phyloP scores from a whole-genome alignment of 352 stramenopile species.

The Aphanomyces cochlioides region DNA sequence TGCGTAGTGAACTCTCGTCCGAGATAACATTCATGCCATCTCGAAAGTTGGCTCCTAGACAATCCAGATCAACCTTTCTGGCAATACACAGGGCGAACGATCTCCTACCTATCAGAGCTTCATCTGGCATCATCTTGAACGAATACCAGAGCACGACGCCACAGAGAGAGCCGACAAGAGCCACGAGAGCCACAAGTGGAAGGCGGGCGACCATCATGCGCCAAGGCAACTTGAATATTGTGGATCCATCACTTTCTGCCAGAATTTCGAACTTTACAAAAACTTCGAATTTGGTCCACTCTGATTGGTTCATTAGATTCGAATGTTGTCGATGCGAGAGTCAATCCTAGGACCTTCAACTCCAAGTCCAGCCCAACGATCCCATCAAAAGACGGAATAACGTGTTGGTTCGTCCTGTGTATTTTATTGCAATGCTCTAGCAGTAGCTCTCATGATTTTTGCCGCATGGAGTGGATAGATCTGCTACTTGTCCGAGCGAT shows the following conservation, averaged over 20 bases:
- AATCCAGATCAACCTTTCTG: not conserved
- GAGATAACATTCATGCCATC: slow-evolving; percentile 14
- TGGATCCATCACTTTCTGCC: not conserved
- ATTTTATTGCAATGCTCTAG: too few species aligned
- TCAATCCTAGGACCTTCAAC: too few species aligned
- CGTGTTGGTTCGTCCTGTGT: too few species aligned
- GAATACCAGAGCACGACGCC: slow-evolving; percentile 19
- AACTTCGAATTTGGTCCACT: not conserved
- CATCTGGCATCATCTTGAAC: slow-evolving; percentile 19
- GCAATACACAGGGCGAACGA: not conserved
- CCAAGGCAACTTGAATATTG: slow-evolving; percentile 2
- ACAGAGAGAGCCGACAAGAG: slow-evolving; percentile 9
- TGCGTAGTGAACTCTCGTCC: not conserved
- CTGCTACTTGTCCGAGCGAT: too few species aligned
- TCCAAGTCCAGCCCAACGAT: too few species aligned
- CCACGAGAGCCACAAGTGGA: not conserved
- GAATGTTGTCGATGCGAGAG: not conserved
- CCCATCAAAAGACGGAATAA: too few species aligned
- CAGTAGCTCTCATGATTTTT: too few species aligned
- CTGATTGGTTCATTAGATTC: not conserved
- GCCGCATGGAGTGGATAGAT: too few species aligned
- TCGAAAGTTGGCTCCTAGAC: slow-evolving; percentile 4
- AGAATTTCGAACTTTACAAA: not conserved
- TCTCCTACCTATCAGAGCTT: not conserved
- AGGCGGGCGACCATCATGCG: not conserved